phyloP scores from a whole-genome alignment of 1,284 basidiomycete genomes.

The Coniophora puteana region DNA sequence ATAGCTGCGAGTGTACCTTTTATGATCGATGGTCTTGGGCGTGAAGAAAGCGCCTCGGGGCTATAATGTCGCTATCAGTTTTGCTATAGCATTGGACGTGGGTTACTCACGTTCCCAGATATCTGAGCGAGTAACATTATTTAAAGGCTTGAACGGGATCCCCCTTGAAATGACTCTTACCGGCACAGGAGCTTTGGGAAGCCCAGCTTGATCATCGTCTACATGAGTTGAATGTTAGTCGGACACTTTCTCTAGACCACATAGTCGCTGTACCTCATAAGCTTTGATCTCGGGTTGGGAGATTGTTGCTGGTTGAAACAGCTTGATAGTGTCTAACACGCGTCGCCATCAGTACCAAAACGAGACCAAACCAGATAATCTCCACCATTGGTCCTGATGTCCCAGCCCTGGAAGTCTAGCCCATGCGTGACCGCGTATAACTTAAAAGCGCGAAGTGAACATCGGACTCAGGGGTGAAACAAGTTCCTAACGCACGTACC shows the following conservation, averaged over 20 bases:
- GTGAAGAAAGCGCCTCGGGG: slow-evolving; percentile 1
- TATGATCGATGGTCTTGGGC: slow-evolving; percentile 2
- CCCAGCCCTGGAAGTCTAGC: neutral
- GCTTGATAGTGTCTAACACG: slow-evolving; percentile 3
- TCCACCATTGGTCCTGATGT: slow-evolving; percentile 2
- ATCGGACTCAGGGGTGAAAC: neutral
- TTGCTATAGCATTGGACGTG: neutral
- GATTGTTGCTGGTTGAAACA: slow-evolving; percentile 1
- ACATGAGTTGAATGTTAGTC: neutral
- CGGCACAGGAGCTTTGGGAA: slow-evolving; percentile 1
- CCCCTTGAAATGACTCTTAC: neutral
- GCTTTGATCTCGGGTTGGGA: slow-evolving; percentile 2
- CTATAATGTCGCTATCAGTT: neutral
- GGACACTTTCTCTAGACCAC: neutral
- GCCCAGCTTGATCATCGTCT: slow-evolving; percentile 1
- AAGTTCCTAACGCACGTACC: slow-evolving; percentile 1
- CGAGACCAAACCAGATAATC: neutral
- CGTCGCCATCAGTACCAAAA: neutral
- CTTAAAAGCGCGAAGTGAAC: no score
- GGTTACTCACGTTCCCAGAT: neutral
- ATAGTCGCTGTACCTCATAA: slow-evolving; percentile 3
- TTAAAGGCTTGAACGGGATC: neutral
- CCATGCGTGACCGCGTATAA: neutral
- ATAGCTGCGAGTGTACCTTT: slow-evolving; percentile 4
- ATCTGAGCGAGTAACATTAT: neutral